These are phyloP conservation scores for Simplicillium sp. DNA, from an alignment of 2,329 filamentous ascomycete species.

Conservation along the genomic window DNA sequence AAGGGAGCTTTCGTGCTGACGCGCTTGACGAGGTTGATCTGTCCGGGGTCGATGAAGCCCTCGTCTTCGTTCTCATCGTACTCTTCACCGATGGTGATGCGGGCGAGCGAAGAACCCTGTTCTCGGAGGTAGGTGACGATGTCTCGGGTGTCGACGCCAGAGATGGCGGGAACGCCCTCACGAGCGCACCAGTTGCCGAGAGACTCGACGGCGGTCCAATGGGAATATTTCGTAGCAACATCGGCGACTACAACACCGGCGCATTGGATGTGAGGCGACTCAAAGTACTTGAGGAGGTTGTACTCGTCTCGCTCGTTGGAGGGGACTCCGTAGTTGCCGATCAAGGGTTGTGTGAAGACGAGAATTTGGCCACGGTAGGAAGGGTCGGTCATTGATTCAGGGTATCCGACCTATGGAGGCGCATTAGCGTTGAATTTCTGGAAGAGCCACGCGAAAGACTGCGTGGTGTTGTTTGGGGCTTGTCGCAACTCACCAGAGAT, in stretches of 20 bases:
- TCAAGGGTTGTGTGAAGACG: conserved; percentile 95
- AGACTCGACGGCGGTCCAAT: conserved; percentile 97
- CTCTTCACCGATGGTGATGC: conserved; percentile 91
- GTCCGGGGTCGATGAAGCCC: conserved; percentile 86
- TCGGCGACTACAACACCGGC: conserved; percentile 94
- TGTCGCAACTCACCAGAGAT: conserved; percentile 44
- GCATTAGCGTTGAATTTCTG: too few species aligned
- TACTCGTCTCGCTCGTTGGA: conserved; percentile 75
- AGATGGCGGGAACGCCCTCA: conserved; percentile 92
- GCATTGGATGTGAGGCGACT: conserved; percentile 95
- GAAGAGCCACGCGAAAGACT: too few species aligned
- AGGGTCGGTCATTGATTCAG: conserved; percentile 85
- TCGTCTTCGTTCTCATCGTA: conserved; percentile 98
- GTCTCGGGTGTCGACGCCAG: conserved; percentile 90
- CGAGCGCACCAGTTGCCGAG: conserved; percentile 90
- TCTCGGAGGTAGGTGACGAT: conserved; percentile 95
- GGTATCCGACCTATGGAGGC: conserved; percentile 66
- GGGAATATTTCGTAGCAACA: conserved; percentile 86
- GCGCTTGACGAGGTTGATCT: conserved; percentile 92
- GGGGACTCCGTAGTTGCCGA: conserved; percentile 97
- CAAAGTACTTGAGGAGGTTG: conserved; percentile 94
- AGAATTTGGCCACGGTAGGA: conserved; percentile 92
- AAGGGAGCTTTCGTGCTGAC: conserved; percentile 98
- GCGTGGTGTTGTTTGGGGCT: too few species aligned
- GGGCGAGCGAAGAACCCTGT: conserved; percentile 89